Evolutionary conservation across 257 asterid species (phyloP).

Genomic region (Salvia rosmarinus): DNA sequence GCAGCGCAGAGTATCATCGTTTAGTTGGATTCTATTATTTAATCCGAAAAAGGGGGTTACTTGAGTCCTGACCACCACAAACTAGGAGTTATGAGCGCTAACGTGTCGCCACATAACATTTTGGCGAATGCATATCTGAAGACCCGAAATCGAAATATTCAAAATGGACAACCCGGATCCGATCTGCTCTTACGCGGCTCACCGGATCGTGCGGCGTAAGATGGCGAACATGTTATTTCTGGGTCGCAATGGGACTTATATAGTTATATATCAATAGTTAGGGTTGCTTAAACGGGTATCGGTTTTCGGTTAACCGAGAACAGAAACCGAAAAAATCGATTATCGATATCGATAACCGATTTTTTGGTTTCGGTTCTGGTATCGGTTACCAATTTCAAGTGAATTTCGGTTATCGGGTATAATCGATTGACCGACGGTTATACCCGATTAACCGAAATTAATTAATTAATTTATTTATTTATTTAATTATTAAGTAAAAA

Average conservation of each 20-base stretch:
- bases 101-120: constrained; percentile 53
- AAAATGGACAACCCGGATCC: not conserved
- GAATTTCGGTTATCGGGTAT: too few relatives aligned
- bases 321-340: too few relatives aligned
- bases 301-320: too few relatives aligned
- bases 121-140: constrained; percentile 22
- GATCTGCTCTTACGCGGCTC: constrained; percentile 7
- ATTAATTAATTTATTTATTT: too few relatives aligned
- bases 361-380: too few relatives aligned
- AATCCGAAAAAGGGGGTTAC: constrained; percentile 10
- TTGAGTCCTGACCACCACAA: constrained; percentile 23
- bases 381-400: too few relatives aligned
- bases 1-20: constrained; percentile 26
- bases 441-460: too few relatives aligned
- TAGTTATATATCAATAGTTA: not conserved
- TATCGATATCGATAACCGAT: too few relatives aligned
- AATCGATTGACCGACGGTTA: too few relatives aligned
- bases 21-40: not conserved
- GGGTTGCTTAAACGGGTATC: too few relatives aligned
- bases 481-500: too few relatives aligned
- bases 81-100: constrained; percentile 27
- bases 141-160: constrained; percentile 17
- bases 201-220: constrained; percentile 30
- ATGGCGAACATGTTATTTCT: not conserved
- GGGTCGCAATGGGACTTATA: not conserved